phyloP scores from a whole-genome alignment of 768 basidiomycete species.

The Tricholoma bakamatsutake region DNA sequence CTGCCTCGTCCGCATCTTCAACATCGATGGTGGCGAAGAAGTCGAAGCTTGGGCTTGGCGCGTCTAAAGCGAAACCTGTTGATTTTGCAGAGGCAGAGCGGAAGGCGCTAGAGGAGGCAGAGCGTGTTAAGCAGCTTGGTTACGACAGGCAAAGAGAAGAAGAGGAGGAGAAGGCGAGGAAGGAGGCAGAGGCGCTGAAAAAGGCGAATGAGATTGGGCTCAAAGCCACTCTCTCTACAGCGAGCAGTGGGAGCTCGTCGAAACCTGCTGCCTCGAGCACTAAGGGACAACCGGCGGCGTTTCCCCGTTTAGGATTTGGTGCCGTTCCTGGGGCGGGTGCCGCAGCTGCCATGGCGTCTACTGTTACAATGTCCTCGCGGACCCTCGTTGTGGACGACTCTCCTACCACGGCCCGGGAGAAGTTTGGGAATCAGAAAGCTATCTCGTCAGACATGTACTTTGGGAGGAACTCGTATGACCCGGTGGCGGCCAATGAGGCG shows the following conservation, averaged over 20 bases:
- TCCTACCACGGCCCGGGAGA: constrained; percentile 79
- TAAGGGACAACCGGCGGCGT: constrained; percentile 29
- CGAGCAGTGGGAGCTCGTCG: constrained; percentile 11
- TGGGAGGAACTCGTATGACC: constrained; percentile 83
- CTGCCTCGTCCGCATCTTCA: constrained; percentile 24
- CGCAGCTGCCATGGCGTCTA: constrained; percentile 38
- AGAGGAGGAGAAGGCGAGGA: constrained; percentile 68
- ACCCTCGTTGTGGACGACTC: constrained; percentile 44
- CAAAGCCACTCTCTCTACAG: constrained; percentile 22
- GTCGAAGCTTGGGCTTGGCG: constrained; percentile 77
- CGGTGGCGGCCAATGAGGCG: constrained; percentile 63
- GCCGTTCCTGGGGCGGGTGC: constrained; percentile 63
- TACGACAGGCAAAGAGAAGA: constrained; percentile 86
- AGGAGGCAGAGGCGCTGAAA: constrained; percentile 50
- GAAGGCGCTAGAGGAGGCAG: constrained; percentile 87
- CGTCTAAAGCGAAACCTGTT: constrained; percentile 80
- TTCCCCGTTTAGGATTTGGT: constrained; percentile 81
- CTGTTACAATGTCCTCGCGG: constrained; percentile 21
- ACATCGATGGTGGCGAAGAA: constrained; percentile 43
- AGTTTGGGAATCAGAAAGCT: constrained; percentile 88
- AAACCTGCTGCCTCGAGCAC: constrained; percentile 11
- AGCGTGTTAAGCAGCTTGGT: constrained; percentile 85
- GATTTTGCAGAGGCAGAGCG: constrained; percentile 95
- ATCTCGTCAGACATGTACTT: constrained; percentile 99
- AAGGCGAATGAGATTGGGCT: constrained; percentile 33